Percentiles rank a stretch among this genome's conserved stretches.
Conservation (phyloP, 345 rosid genomes). For the Euphorbia lathyris region DNA sequence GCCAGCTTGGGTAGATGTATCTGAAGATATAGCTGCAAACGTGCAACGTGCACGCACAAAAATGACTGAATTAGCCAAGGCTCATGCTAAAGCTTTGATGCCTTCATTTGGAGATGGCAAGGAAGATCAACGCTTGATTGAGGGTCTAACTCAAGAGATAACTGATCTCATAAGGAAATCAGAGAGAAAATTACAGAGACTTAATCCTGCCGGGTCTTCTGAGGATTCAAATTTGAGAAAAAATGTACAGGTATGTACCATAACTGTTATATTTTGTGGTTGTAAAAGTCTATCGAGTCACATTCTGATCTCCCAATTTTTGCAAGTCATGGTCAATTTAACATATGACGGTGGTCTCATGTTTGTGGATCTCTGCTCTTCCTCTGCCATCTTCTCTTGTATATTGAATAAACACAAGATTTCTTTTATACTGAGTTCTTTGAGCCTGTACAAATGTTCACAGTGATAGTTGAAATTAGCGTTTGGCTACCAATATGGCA, state of each 20-base stretch:
- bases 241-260: conserved; percentile 75
- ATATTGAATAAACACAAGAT: neutral
- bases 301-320: neutral
- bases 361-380: neutral
- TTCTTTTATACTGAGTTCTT: neutral
- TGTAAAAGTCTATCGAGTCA: neutral
- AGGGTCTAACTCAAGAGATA: conserved; percentile 79
- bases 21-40: conserved; percentile 82
- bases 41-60: conserved; percentile 68
- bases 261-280: neutral
- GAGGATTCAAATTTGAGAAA: conserved; percentile 94
- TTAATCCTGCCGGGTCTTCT: conserved; percentile 67
- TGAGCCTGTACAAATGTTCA: neutral
- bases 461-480: conserved; percentile 2
- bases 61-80: conserved; percentile 79
- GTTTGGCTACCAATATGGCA: neutral
- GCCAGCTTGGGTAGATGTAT: conserved; percentile 95
- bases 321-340: neutral
- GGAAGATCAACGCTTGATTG: conserved; percentile 87
- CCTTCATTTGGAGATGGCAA: conserved; percentile 97
- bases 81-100: conserved; percentile 96
- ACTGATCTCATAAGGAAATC: conserved; percentile 75
- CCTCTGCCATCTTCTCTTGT: neutral
- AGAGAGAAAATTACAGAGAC: conserved; percentile 72
- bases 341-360: neutral